Evolutionary conservation across 495 filamentous ascomycete species (phyloP).

Genomic region (Penicillium soppii): DNA sequence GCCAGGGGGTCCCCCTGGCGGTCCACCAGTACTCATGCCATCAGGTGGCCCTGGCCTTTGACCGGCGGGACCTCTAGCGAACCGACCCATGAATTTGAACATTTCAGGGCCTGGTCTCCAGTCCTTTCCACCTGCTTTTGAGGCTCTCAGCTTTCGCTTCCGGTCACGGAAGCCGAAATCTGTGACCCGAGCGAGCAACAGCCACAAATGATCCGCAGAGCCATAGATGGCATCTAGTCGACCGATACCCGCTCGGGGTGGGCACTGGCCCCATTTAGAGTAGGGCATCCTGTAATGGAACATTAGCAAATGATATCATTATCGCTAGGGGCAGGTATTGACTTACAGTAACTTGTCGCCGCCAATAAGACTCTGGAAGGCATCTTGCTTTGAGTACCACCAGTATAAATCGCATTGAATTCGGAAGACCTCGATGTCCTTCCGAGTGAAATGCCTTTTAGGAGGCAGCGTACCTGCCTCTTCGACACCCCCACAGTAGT

Average conservation of each 20-base stretch:
- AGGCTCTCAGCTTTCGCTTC: slow-evolving; percentile 65
- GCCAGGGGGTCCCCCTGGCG: slow-evolving; percentile 15
- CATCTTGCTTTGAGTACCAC: slow-evolving; percentile 95
- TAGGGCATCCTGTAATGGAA: slow-evolving; percentile 65
- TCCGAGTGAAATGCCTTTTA: slow-evolving; percentile 54
- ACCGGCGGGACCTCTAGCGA: slow-evolving; percentile 20
- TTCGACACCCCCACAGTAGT: slow-evolving; percentile 45
- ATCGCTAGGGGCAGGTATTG: not conserved
- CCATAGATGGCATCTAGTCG: slow-evolving; percentile 80
- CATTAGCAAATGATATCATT: slow-evolving; percentile 10
- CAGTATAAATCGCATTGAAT: slow-evolving; percentile 87
- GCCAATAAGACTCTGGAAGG: slow-evolving; percentile 85
- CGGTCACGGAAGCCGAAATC: slow-evolving; percentile 80
- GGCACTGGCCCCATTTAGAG: slow-evolving; percentile 76
- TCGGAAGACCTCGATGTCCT: slow-evolving; percentile 76
- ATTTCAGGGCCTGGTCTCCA: slow-evolving; percentile 59
- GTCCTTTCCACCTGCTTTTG: slow-evolving; percentile 46
- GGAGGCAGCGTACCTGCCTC: slow-evolving; percentile 13
- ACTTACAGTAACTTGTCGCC: slow-evolving; percentile 82
- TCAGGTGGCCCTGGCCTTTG: slow-evolving; percentile 10
- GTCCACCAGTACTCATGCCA: not conserved
- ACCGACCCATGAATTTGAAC: slow-evolving; percentile 44
- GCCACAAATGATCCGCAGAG: slow-evolving; percentile 78
- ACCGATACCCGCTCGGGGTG: slow-evolving; percentile 77
- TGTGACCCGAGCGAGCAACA: slow-evolving; percentile 79